Percentiles rank a stretch among this genome's conserved stretches.
phyloP scores from a whole-genome alignment of 257 asterid species.

The Orobanche coerulescens region DNA sequence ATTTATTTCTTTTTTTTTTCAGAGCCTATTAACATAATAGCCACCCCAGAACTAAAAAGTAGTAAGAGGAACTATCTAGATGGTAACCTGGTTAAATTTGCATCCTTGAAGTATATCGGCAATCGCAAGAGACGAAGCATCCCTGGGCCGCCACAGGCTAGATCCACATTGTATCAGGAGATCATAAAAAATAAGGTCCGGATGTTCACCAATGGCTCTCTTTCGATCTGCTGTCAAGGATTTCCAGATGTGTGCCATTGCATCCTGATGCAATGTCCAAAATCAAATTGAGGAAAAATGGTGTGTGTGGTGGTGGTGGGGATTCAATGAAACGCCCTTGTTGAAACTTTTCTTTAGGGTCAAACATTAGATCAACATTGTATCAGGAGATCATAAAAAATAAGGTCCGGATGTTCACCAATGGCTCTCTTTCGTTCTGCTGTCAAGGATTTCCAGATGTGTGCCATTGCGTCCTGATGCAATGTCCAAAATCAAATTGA shows the following conservation, averaged over 20 bases:
- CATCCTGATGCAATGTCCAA: conserved; percentile 59
- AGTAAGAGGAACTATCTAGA: not conserved
- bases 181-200: conserved; percentile 72
- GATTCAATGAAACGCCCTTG: not conserved
- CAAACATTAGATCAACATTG: too few species aligned
- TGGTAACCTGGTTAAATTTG: conserved; percentile 74
- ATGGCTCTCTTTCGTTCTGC: conserved; percentile 78
- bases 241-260: conserved; percentile 97
- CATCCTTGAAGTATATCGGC: conserved; percentile 96
- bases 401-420: conserved; percentile 76
- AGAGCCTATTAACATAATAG: not conserved
- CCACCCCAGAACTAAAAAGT: not conserved
- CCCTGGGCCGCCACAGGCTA: conserved; percentile 98
- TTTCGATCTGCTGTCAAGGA: conserved; percentile 78
- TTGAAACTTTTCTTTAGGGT: not conserved
- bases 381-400: conserved; percentile 75
- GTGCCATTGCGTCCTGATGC: conserved; percentile 92
- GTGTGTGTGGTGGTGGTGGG: too few species aligned
- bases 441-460: conserved; percentile 87
- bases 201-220: conserved; percentile 80
- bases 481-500: conserved; percentile 25
- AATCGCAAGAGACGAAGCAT: conserved; percentile 95
- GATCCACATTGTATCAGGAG: conserved; percentile 89
- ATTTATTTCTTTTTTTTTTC: conserved; percentile 7
- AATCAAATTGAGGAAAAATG: conserved; percentile 16